A percentile compares a stretch with the other conserved stretches of the same genome.
Conservation (phyloP, 352 stramenopile species). For the Phytophthora pistaciae region DNA sequence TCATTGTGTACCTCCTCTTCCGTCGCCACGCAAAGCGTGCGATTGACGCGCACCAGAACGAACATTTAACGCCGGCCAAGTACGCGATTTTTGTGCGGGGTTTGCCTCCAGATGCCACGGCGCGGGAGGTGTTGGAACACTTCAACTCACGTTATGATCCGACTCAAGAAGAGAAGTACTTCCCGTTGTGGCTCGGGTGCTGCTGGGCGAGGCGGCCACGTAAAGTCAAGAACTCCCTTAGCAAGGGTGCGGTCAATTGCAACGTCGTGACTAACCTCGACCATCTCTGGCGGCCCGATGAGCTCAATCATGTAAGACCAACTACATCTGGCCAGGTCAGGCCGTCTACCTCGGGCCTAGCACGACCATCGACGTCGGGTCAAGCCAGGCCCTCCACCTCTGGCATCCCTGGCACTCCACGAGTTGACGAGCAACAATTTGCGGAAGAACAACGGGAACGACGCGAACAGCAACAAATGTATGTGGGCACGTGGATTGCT, state of each 20-base stretch:
- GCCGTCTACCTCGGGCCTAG: neutral
- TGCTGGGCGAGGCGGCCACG: constrained; percentile 66
- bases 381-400: neutral
- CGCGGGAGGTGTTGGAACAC: constrained; percentile 73
- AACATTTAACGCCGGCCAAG: constrained; percentile 85
- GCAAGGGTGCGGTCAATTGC: constrained; percentile 49
- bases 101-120: constrained; percentile 69
- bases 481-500: constrained; percentile 87
- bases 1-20: constrained; percentile 74
- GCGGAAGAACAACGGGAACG: neutral
- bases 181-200: constrained; percentile 66
- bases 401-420: neutral
- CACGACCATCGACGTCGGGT: neutral
- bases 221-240: constrained; percentile 57
- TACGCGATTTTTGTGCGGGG: constrained; percentile 84
- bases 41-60: constrained; percentile 73
- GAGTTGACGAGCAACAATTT: constrained; percentile 1
- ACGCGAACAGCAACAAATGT: constrained; percentile 49
- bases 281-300: constrained; percentile 50
- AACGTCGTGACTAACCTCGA: constrained; percentile 73
- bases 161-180: constrained; percentile 69
- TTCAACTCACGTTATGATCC: constrained; percentile 84
- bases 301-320: constrained; percentile 1
- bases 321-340: neutral
- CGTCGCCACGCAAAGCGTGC: constrained; percentile 46